These are phyloP conservation scores for barley (Hordeum vulgare) DNA, from an alignment of 176 grass and related monocot species.

Conservation along the genomic window DNA sequence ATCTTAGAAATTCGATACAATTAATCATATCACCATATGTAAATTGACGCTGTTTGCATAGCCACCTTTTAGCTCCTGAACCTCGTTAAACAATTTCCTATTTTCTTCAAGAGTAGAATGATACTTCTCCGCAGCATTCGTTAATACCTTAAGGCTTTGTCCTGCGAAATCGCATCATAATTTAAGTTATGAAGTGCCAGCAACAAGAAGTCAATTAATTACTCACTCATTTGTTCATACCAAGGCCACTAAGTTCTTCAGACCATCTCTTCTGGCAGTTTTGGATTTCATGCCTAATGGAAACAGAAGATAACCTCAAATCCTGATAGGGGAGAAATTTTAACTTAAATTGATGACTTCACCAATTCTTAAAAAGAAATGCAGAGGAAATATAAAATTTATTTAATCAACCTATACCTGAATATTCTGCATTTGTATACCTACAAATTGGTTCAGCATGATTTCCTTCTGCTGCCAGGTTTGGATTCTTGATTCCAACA, in stretches of 20 bases:
- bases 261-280: slow-evolving; percentile 51
- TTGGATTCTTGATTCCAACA: slow-evolving; percentile 36
- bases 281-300: slow-evolving; percentile 57
- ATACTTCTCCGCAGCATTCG: slow-evolving; percentile 58
- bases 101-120: slow-evolving; percentile 71
- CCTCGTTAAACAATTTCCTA: slow-evolving; percentile 62
- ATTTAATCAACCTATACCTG: slow-evolving; percentile 34
- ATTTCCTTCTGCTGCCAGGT: slow-evolving; percentile 34
- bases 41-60: neutral
- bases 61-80: slow-evolving; percentile 92
- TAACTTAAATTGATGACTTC: slow-evolving; percentile 19
- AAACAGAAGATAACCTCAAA: slow-evolving; percentile 64
- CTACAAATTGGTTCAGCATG: slow-evolving; percentile 23
- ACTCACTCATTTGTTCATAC: slow-evolving; percentile 21
- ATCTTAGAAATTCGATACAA: neutral
- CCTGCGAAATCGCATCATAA: slow-evolving; percentile 9
- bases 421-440: slow-evolving; percentile 37
- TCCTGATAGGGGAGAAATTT: slow-evolving; percentile 49
- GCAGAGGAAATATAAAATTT: neutral
- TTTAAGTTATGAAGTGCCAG: slow-evolving; percentile 12
- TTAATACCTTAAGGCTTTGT: slow-evolving; percentile 39
- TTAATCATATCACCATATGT: neutral
- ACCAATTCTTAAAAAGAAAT: neutral
- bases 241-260: slow-evolving; percentile 50
- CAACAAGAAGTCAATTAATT: slow-evolving; percentile 5